Conservation (phyloP, 148 eudicot species). For the Persicaria maculosa region DNA sequence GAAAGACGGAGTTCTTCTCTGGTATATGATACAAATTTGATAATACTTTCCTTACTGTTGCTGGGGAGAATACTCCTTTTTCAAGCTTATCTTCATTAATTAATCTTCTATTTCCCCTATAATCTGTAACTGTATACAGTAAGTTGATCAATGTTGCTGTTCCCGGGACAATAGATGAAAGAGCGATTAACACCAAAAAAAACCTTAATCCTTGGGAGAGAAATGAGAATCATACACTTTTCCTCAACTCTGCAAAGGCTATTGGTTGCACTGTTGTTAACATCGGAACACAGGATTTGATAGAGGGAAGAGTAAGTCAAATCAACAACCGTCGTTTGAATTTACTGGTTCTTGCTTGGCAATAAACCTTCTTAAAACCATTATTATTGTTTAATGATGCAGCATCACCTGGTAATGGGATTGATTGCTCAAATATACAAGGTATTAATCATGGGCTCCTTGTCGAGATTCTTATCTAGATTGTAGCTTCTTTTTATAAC, state of each 20-base stretch:
- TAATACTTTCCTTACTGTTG: not conserved
- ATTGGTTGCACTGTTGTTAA: conserved; percentile 96
- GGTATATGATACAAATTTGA: conserved; percentile 32
- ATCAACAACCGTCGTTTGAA: not conserved
- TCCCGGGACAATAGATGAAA: conserved; percentile 89
- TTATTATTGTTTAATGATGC: conserved; percentile 19
- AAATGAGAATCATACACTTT: conserved; percentile 89
- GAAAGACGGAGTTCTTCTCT: conserved; percentile 83
- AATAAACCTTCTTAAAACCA: conserved; percentile 13
- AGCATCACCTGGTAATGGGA: conserved; percentile 86
- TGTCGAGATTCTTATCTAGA: not conserved
- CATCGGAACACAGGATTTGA: conserved; percentile 81
- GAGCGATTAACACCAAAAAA: conserved; percentile 70
- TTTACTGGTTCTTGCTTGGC: not conserved
- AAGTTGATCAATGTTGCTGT: conserved; percentile 95
- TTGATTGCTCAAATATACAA: conserved; percentile 75
- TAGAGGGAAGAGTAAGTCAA: conserved; percentile 74
- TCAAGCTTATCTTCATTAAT: not conserved
- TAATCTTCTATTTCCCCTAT: not conserved
- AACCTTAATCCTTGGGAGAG: conserved; percentile 87
- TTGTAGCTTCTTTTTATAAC: not conserved
- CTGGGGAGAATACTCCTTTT: not conserved
- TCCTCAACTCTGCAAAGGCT: conserved; percentile 93
- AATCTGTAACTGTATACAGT: conserved; percentile 36
- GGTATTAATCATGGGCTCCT: conserved; percentile 24